Conservation (phyloP, 257 asterid genomes). For the Przewalskia tangutica region DNA sequence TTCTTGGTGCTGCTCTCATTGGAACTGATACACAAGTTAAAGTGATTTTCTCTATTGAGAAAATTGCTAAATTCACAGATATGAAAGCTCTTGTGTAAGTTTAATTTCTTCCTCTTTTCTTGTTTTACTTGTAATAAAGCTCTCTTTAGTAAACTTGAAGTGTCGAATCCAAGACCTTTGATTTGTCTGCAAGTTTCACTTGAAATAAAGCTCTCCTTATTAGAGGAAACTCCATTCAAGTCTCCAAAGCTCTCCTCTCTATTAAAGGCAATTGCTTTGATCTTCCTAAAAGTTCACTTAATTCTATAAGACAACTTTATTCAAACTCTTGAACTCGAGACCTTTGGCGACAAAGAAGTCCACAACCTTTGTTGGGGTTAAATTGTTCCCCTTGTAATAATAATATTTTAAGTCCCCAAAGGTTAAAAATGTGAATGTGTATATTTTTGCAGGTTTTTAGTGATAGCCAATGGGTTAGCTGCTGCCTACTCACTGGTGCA, state of each 20-base stretch:
- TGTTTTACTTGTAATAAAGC: not conserved
- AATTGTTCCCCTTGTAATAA: not conserved
- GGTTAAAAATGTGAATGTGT: not conserved
- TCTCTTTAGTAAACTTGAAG: no score
- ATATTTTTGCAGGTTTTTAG: constrained; percentile 66
- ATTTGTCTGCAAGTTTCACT: not conserved
- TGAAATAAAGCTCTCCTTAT: not conserved
- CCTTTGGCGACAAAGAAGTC: not conserved
- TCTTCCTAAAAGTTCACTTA: not conserved
- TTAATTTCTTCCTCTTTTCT: no score
- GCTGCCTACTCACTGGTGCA: constrained; percentile 85
- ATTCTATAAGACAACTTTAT: not conserved
- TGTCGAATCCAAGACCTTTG: no score
- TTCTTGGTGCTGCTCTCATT: constrained; percentile 60
- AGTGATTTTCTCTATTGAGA: constrained; percentile 69
- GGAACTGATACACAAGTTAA: constrained; percentile 70
- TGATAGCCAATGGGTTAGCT: constrained; percentile 61
- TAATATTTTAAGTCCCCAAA: not conserved
- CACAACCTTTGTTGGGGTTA: not conserved
- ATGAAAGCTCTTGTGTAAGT: constrained; percentile 94
- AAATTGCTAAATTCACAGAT: constrained; percentile 81
- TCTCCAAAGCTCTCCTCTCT: not conserved
- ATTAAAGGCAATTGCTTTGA: not conserved
- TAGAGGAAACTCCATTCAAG: not conserved
- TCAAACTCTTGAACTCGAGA: rapidly evolving